These are phyloP conservation scores for Sherardia arvensis DNA, from an alignment of 257 asterid species.

Conservation along the genomic window DNA sequence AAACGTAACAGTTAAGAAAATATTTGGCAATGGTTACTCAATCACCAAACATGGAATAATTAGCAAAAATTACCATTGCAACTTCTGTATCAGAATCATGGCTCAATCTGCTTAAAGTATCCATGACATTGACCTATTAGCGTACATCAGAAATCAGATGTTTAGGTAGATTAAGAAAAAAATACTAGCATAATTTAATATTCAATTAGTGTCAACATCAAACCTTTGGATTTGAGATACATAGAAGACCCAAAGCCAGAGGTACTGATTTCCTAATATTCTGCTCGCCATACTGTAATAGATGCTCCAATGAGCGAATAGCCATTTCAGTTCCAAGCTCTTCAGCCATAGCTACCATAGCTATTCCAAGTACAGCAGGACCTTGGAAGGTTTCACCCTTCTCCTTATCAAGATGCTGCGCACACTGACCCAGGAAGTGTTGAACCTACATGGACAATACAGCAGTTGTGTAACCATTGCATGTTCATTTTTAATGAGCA, in stretches of 20 bases:
- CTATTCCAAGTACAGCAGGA: constrained; percentile 92
- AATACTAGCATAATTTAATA: background rate
- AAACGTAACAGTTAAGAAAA: background rate
- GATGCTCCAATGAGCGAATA: constrained; percentile 92
- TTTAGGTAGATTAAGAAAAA: background rate
- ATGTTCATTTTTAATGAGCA: background rate
- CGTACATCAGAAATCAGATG: background rate
- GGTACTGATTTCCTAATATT: constrained; percentile 90
- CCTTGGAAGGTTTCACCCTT: background rate
- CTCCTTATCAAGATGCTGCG: constrained; percentile 10
- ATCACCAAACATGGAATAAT: background rate
- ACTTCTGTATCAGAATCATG: constrained; percentile 98
- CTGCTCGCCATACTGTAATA: constrained; percentile 93
- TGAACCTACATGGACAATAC: constrained; percentile 32
- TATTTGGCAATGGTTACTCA: background rate
- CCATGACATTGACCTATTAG: constrained; percentile 90
- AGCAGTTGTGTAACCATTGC: background rate
- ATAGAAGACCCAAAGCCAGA: constrained; percentile 89
- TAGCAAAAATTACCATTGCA: constrained; percentile 40
- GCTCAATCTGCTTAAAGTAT: constrained; percentile 97
- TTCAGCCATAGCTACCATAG: constrained; percentile 99
- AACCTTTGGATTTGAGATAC: constrained; percentile 90
- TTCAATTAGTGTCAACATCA: background rate
- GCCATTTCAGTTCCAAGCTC: constrained; percentile 96
- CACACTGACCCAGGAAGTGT: constrained; percentile 93